These are phyloP conservation scores for Torulaspora franciscae DNA, from an alignment of 805 yeast species.

Conservation along the genomic window DNA sequence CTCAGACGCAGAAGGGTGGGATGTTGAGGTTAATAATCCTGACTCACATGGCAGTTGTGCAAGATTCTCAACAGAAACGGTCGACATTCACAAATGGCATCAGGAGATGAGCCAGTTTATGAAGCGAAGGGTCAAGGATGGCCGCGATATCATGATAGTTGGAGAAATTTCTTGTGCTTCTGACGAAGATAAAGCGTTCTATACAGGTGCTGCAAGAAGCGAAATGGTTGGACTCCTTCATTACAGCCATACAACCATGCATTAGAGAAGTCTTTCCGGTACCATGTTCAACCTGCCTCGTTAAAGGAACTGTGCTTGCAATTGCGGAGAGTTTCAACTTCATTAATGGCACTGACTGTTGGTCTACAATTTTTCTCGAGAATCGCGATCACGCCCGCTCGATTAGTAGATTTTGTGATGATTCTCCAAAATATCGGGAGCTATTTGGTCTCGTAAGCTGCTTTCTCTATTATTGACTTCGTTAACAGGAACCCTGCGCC, in stretches of 20 bases:
- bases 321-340: constrained; percentile 36
- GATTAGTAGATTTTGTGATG: constrained; percentile 48
- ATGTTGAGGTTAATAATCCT: constrained; percentile 46
- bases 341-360: constrained; percentile 49
- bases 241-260: constrained; percentile 39
- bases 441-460: constrained; percentile 49
- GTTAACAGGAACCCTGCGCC: constrained; percentile 50
- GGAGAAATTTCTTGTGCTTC: constrained; percentile 49
- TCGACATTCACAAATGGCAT: constrained; percentile 54
- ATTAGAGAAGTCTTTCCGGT: constrained; percentile 35
- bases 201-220: constrained; percentile 37
- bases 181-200: constrained; percentile 41
- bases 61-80: constrained; percentile 39
- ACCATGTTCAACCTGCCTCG: constrained; percentile 34
- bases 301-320: constrained; percentile 41
- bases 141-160: constrained; percentile 50
- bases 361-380: constrained; percentile 53
- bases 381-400: constrained; percentile 58
- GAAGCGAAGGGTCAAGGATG: constrained; percentile 33
- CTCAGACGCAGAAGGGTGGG: constrained; percentile 45
- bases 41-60: constrained; percentile 40
- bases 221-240: constrained; percentile 43
- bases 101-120: constrained; percentile 45
- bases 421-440: constrained; percentile 34
- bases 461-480: constrained; percentile 44